Conservation (phyloP, 805 yeast species). For the Lipomyces starkeyi region DNA sequence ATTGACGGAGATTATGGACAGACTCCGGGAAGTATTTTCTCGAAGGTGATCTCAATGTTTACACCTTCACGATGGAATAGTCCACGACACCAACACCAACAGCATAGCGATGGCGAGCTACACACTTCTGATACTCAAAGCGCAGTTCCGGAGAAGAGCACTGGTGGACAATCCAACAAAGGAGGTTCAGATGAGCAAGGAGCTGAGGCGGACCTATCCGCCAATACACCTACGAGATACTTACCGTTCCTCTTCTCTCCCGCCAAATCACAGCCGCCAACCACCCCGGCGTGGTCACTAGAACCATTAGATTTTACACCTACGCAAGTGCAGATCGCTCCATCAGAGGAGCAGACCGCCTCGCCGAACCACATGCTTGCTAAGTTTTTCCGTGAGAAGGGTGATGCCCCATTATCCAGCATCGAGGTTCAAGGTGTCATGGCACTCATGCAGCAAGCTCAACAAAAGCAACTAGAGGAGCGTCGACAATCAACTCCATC, state of each 20-base stretch:
- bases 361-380: conserved; percentile 68
- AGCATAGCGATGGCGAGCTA: not conserved
- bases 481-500: conserved; percentile 39
- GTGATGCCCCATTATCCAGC: conserved; percentile 73
- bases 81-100: conserved; percentile 17
- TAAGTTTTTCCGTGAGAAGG: conserved; percentile 72
- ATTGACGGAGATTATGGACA: not conserved
- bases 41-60: conserved; percentile 30
- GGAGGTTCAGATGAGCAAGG: not conserved
- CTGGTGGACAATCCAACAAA: not conserved
- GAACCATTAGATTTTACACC: conserved; percentile 18
- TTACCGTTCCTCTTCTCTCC: conserved; percentile 32
- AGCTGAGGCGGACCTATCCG: not conserved
- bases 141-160: not conserved
- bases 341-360: not conserved
- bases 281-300: conserved; percentile 9
- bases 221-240: conserved; percentile 10
- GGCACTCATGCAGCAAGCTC: conserved; percentile 56
- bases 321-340: not conserved
- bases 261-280: conserved; percentile 6
- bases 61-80: conserved; percentile 29
- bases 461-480: conserved; percentile 38
- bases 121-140: not conserved
- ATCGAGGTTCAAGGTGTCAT: conserved; percentile 83
- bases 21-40: conserved; percentile 33